Evolutionary conservation across 2,329 filamentous ascomycete genomes (phyloP).

Genomic region (Meredithiella fracta): DNA sequence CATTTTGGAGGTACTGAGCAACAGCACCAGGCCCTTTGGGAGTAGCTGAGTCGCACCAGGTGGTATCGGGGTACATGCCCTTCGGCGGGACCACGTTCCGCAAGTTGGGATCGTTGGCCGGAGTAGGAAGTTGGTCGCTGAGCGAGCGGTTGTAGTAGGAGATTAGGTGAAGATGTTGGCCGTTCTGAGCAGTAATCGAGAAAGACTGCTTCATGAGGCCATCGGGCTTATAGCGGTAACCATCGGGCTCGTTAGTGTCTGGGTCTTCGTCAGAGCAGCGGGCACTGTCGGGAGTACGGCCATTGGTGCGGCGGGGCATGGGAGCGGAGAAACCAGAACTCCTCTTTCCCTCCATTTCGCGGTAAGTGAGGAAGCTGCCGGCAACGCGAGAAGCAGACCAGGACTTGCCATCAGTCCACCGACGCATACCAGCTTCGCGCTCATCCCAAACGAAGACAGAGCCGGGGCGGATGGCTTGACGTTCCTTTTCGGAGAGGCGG

Average conservation of each 20-base stretch:
- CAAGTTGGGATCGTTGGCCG: conserved; percentile 62
- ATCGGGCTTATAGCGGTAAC: conserved; percentile 88
- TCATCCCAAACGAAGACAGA: conserved; percentile 99
- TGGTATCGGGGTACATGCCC: conserved; percentile 95
- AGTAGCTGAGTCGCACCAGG: conserved; percentile 67
- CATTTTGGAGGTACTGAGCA: conserved; percentile 23
- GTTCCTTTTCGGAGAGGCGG: conserved; percentile 86
- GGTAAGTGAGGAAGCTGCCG: conserved; percentile 90
- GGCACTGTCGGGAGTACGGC: conserved; percentile 70
- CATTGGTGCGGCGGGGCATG: conserved; percentile 27
- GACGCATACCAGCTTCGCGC: conserved; percentile 89
- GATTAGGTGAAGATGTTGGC: conserved; percentile 91
- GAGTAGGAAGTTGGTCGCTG: conserved; percentile 58
- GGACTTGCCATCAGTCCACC: conserved; percentile 97
- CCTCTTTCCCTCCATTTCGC: conserved; percentile 97
- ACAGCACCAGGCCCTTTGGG: conserved; percentile 53
- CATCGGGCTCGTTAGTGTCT: conserved; percentile 70
- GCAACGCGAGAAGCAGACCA: conserved; percentile 97
- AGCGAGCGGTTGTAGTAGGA: conserved; percentile 81
- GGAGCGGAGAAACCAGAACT: conserved; percentile 53
- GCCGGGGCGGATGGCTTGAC: conserved; percentile 86
- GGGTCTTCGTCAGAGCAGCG: conserved; percentile 73
- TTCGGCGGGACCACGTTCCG: conserved; percentile 74
- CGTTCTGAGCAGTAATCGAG: conserved; percentile 80
- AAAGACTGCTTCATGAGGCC: conserved; percentile 99